Evolutionary conservation across 192 early-diverging fungal species (phyloP), one percentile per base, ranked within the genome.

Genomic region (Umbelopsis vinacea): DNA sequence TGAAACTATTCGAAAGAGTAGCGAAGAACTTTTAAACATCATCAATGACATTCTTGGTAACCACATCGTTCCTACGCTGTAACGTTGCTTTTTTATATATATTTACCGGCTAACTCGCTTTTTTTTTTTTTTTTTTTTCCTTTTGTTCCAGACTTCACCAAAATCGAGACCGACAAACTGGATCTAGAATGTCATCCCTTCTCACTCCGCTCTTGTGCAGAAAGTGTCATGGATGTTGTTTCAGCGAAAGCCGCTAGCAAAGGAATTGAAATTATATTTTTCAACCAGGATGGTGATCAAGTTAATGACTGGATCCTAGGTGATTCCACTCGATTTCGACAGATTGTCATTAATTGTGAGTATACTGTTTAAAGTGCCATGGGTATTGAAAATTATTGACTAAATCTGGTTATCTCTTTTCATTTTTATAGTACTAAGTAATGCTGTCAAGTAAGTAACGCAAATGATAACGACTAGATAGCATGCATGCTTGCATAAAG

Each of bases 91-190:
- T 29, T 29, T 29, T 29, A 29, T 29, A 3, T 29, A 29, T 29
- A 29, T 46, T 11, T 19, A 11, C 3, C 46, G 2, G 0, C 35
- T 52, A 11, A 35, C 23, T 57, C 12, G 33, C 11, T 17, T 22
- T 14, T 0, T 43, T 54, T 2, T 54, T n/a, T n/a, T n/a, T n/a
- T n/a, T n/a, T n/a, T n/a, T n/a, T n/a, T n/a, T n/a, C n/a, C n/a
- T n/a, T n/a, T 12, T 26, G 19, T 33, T 57, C 0, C 17, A 63
- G 57, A 63, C 35, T 63, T 63, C 57, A 63, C 57, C 0, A 93
- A 91, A 82, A 88, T 93, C 40, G 93, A 95, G 74, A 89, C 91
- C 29, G 91, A 91, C 23, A 89, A 90, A 35, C 83, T 95, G 74
- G 86, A 79, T 23, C 76, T 93, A 4, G 90, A 93, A 77, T 73